Percentiles rank a stretch among this genome's conserved stretches.
Evolutionary conservation across 2,329 filamentous ascomycete species (phyloP).

Genomic region (Metarhizium humberi): DNA sequence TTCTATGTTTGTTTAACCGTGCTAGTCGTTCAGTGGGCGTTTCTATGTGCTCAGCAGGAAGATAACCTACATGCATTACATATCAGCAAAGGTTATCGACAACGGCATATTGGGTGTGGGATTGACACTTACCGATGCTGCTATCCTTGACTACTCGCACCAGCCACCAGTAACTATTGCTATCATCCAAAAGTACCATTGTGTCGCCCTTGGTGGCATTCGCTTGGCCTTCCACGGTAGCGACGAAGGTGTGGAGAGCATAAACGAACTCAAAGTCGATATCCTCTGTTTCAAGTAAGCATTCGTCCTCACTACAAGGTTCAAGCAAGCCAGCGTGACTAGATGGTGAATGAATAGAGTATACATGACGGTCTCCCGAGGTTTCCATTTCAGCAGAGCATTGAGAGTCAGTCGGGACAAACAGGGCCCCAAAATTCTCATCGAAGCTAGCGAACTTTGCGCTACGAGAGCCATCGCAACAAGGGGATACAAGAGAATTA

Average conservation of each 20-base stretch:
- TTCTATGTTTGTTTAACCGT: conserved; percentile 92
- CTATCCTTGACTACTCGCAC: conserved; percentile 95
- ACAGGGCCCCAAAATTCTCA: background rate
- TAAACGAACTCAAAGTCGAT: conserved; percentile 99
- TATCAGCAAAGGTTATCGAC: background rate
- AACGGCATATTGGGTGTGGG: conserved; percentile 1
- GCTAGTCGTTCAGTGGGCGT: conserved; percentile 92
- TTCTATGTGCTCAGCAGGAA: conserved; percentile 96
- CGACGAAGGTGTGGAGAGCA: conserved; percentile 93
- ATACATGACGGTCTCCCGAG: background rate
- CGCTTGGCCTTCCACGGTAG: conserved; percentile 94
- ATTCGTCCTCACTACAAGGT: conserved; percentile 65
- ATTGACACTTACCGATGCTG: conserved; percentile 60
- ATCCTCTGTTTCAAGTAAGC: conserved; percentile 93
- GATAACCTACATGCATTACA: conserved; percentile 56
- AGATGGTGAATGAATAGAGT: conserved; percentile 18
- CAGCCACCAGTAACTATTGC: conserved; percentile 99
- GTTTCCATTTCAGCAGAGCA: background rate
- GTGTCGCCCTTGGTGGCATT: conserved; percentile 98
- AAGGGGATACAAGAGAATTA: background rate
- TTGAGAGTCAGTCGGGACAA: background rate
- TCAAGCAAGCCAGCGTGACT: conserved; percentile 56
- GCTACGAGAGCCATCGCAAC: background rate
- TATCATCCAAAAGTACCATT: conserved; percentile 96
- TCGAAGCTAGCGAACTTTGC: background rate